These are phyloP conservation scores for Hymenoscyphus linearis DNA, from an alignment of 2,329 filamentous ascomycete genomes.

Conservation along the genomic window DNA sequence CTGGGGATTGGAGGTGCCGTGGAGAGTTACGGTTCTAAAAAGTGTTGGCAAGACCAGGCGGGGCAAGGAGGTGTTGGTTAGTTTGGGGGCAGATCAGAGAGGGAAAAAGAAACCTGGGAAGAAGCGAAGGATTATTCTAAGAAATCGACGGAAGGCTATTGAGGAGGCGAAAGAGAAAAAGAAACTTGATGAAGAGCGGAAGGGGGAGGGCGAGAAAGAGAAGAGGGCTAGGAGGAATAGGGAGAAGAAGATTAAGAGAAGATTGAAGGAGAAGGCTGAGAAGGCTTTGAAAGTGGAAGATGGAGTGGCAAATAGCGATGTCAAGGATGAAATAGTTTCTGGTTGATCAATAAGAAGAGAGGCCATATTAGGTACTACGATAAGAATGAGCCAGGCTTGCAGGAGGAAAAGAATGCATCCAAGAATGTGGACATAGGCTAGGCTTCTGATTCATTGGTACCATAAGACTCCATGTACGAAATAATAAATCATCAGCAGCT, in stretches of 20 bases:
- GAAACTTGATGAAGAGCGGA: slow-evolving; percentile 39
- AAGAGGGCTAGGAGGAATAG: slow-evolving; percentile 59
- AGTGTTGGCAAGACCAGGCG: slow-evolving; percentile 28
- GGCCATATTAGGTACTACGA: too few relatives aligned
- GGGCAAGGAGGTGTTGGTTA: slow-evolving; percentile 8
- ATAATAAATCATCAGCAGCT: too few relatives aligned
- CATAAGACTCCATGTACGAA: too few relatives aligned
- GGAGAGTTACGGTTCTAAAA: slow-evolving; percentile 47
- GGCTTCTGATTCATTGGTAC: too few relatives aligned
- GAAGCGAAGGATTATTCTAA: slow-evolving; percentile 49
- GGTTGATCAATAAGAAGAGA: background rate
- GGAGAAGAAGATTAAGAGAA: slow-evolving; percentile 53
- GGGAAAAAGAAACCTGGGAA: slow-evolving; percentile 47
- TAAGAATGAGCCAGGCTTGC: too few relatives aligned
- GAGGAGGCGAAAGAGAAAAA: slow-evolving; percentile 33
- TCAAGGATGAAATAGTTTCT: background rate
- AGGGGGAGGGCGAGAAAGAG: slow-evolving; percentile 52
- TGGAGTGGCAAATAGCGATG: background rate
- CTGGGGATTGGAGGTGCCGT: slow-evolving; percentile 57
- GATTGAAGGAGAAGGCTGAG: slow-evolving; percentile 51
- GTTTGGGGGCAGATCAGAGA: slow-evolving; percentile 1
- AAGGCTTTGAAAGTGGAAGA: slow-evolving; percentile 33
- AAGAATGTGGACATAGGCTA: too few relatives aligned
- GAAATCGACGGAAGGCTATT: slow-evolving; percentile 38
- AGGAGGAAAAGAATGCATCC: too few relatives aligned